Evolutionary conservation across 2,329 filamentous ascomycete species (phyloP), one percentile per base, ranked within the genome.

Genomic region (Aspergillus tanneri): DNA sequence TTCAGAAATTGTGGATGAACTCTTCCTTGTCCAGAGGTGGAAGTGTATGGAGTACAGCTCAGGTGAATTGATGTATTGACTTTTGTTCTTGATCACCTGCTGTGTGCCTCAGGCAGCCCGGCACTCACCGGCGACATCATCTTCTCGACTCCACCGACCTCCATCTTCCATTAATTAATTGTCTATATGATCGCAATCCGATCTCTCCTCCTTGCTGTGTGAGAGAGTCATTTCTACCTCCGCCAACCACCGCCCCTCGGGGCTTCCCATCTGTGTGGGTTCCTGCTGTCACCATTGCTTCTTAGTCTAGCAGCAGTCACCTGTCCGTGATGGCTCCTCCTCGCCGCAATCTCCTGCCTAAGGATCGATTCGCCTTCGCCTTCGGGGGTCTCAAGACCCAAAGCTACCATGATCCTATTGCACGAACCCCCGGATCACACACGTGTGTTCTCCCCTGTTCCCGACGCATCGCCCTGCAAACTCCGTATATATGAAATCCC

Each of bases 301-400:
- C 27, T 30, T 41, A 49, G 23, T 53, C 50, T 52, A 46, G 43
- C 46, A 54, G 50, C 45, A 49, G 39, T 41, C 45, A 53, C 38
- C 39, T 55, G 43, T 44, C 43, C 49, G 46, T 40, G 22, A 74
- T 74, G 72, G 68, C 68, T 34, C 66, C 64, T 43, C 63, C 68
- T 41, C 70, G 72, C 32, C 70, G 70, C 19, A 64, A 69, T 24
- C 62, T 70, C 35, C 66, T 77, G 23, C 65, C 83, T 19, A 90
- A 88, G 65, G 83, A 89, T 42, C 78, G 80, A 46, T 89, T 95
- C 62, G 74, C 84, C 2, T 68, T 72, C 28, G 78, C 85, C 53
- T 90, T 95, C 67, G 76, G 78, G 18, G 78, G 76, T 24, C 76
- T 88, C 36, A 87, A 87, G 66, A 86, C 84, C 18, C 84, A 88